These are phyloP conservation scores for Arthrobotrys iridis DNA, from an alignment of 2,329 filamentous ascomycete genomes.

Conservation along the genomic window DNA sequence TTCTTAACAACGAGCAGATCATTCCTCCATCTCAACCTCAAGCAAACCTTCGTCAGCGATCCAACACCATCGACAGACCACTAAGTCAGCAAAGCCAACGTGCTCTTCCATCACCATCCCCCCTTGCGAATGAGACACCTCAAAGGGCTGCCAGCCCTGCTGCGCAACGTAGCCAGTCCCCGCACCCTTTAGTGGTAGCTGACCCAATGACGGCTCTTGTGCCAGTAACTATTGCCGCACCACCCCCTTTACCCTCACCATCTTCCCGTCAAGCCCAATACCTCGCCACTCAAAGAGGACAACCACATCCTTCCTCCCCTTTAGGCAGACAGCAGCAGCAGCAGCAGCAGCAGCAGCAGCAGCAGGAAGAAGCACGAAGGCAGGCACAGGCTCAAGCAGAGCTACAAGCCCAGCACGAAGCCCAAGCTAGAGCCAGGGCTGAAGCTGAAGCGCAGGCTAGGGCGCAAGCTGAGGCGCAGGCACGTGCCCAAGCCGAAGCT, in stretches of 20 bases:
- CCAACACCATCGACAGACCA: constrained; percentile 56
- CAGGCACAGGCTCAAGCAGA: constrained; percentile 38
- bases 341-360: constrained; percentile 12
- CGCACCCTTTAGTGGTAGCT: constrained; percentile 8
- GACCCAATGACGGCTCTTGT: constrained; percentile 48
- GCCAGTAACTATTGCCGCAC: constrained; percentile 17
- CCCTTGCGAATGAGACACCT: not conserved
- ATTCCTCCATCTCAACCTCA: constrained; percentile 66
- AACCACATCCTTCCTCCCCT: constrained; percentile 26
- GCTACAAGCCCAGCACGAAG: constrained; percentile 44
- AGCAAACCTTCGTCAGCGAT: constrained; percentile 57
- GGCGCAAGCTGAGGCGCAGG: constrained; percentile 27
- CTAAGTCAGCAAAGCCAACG: constrained; percentile 39
- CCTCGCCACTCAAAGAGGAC: constrained; percentile 28
- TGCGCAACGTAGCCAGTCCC: constrained; percentile 12
- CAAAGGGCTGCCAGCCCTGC: constrained; percentile 37
- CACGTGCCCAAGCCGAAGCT: not conserved
- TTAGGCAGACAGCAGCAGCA: constrained; percentile 18
- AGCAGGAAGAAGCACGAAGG: constrained; percentile 16
- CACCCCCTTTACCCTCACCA: constrained; percentile 36
- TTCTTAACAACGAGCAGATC: constrained; percentile 68
- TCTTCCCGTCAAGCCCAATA: constrained; percentile 45
- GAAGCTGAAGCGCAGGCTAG: constrained; percentile 39
- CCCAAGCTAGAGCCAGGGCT: constrained; percentile 39
- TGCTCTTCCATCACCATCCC: constrained; percentile 36